Percentiles rank a stretch among this genome's conserved stretches.
These are phyloP conservation scores for Aureobasidium sp. DNA, from an alignment of 2,329 filamentous ascomycete genomes.

Conservation along the genomic window DNA sequence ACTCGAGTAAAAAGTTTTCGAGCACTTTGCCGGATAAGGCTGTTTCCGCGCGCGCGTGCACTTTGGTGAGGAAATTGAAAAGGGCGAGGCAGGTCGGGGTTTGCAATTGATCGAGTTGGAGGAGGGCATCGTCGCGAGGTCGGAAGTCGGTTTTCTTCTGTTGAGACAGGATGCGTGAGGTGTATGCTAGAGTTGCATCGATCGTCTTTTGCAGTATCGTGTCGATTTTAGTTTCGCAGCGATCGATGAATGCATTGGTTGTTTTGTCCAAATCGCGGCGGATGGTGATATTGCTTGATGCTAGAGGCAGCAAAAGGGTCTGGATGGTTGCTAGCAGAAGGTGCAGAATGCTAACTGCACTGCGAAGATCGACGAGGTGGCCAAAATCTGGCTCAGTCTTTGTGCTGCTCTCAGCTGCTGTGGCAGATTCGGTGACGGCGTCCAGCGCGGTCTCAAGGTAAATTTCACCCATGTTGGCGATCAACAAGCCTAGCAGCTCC, in stretches of 20 bases:
- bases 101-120: slow-evolving; percentile 65
- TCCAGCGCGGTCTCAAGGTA: slow-evolving; percentile 61
- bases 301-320: slow-evolving; percentile 82
- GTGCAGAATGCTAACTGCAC: slow-evolving; percentile 81
- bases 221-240: slow-evolving; percentile 79
- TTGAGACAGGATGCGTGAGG: slow-evolving; percentile 60
- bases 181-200: slow-evolving; percentile 70
- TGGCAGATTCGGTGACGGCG: slow-evolving; percentile 65
- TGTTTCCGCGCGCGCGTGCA: slow-evolving; percentile 55
- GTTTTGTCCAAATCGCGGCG: slow-evolving; percentile 83
- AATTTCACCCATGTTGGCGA: slow-evolving; percentile 82
- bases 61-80: slow-evolving; percentile 64
- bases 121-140: slow-evolving; percentile 68
- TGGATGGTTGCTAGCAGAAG: slow-evolving; percentile 89
- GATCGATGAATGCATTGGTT: slow-evolving; percentile 62
- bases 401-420: slow-evolving; percentile 62
- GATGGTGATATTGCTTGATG: slow-evolving; percentile 82
- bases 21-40: slow-evolving; percentile 80
- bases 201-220: slow-evolving; percentile 61
- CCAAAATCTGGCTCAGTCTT: slow-evolving; percentile 83
- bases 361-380: slow-evolving; percentile 71
- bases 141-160: slow-evolving; percentile 89
- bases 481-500: slow-evolving; percentile 71
- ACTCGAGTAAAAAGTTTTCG: slow-evolving; percentile 72
- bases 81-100: slow-evolving; percentile 79